Percentiles rank a stretch among this genome's conserved stretches.
Evolutionary conservation across 2,329 filamentous ascomycete species (phyloP).

Genomic region (Aspergillus sp.): DNA sequence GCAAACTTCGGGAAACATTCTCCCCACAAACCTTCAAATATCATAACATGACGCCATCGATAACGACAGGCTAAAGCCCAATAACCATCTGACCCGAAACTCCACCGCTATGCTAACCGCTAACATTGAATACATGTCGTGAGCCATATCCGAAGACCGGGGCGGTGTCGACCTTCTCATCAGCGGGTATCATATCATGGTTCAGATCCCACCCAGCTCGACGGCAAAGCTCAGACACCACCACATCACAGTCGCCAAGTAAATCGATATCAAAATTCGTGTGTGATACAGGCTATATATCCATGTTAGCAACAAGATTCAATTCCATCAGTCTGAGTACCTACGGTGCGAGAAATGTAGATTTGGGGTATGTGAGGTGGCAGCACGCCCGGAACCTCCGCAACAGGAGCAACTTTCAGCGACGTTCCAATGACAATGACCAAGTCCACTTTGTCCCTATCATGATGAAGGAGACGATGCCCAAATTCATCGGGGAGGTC

Average conservation of each 20-base stretch:
- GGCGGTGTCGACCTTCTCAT: constrained; percentile 60
- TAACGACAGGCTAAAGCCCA: constrained; percentile 18
- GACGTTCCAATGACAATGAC: constrained; percentile 96
- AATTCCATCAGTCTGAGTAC: constrained; percentile 21
- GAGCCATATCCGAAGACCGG: constrained; percentile 49
- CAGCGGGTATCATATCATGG: constrained; percentile 78
- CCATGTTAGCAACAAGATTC: neutral
- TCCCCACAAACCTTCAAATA: constrained; percentile 12
- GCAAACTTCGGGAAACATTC: neutral
- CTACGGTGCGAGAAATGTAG: constrained; percentile 76
- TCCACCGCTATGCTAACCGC: constrained; percentile 38
- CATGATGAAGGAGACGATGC: constrained; percentile 74
- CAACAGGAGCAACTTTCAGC: constrained; percentile 92
- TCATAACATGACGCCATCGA: constrained; percentile 29
- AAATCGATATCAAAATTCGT: constrained; percentile 96
- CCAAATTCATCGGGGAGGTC: constrained; percentile 81
- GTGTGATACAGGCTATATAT: constrained; percentile 69
- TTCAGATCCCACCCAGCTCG: constrained; percentile 76
- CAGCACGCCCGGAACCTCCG: constrained; percentile 80
- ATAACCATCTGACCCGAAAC: constrained; percentile 30
- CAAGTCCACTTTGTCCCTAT: constrained; percentile 77
- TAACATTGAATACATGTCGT: constrained; percentile 44
- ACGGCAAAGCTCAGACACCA: constrained; percentile 82
- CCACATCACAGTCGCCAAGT: constrained; percentile 89
- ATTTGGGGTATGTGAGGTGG: constrained; percentile 82